phyloP scores from a whole-genome alignment of 2,329 filamentous ascomycete genomes.

The Stachybotrys elegans region DNA sequence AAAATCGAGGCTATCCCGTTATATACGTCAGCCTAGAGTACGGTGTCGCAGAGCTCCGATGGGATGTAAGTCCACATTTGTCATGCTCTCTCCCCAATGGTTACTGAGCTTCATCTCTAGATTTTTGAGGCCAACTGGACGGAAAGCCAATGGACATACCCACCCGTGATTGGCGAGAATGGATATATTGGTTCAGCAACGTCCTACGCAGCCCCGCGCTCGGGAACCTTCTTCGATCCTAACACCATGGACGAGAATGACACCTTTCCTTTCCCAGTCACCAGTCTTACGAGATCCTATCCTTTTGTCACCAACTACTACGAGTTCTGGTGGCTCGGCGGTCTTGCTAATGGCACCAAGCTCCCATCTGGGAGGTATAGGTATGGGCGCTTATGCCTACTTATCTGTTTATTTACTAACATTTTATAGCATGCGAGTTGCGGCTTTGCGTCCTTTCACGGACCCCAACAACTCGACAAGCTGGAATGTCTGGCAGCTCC shows the following conservation, averaged over 20 bases:
- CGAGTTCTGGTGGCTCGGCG: not conserved
- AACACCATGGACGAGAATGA: not conserved
- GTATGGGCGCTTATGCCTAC: too few species aligned
- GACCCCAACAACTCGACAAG: too few species aligned
- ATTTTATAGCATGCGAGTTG: too few species aligned
- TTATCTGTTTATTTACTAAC: too few species aligned
- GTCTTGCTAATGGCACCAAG: not conserved
- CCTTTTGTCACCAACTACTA: too few species aligned
- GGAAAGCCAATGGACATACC: not conserved
- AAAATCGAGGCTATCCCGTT: not conserved
- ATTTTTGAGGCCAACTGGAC: not conserved
- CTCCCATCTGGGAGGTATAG: too few species aligned
- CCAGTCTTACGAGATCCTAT: not conserved
- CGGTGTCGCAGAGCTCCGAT: not conserved
- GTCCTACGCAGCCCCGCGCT: not conserved
- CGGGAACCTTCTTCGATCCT: not conserved
- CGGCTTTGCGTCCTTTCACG: too few species aligned
- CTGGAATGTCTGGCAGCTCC: too few species aligned
- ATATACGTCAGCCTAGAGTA: not conserved
- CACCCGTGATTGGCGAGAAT: not conserved
- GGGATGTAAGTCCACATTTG: not conserved
- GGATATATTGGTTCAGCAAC: not conserved
- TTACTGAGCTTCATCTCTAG: not conserved
- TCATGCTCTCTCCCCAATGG: not conserved
- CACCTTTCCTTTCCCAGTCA: not conserved